Evolutionary conservation across 2,329 filamentous ascomycete genomes (phyloP), one percentile per base, ranked within the genome.

Genomic region (Penicillium carneum): DNA sequence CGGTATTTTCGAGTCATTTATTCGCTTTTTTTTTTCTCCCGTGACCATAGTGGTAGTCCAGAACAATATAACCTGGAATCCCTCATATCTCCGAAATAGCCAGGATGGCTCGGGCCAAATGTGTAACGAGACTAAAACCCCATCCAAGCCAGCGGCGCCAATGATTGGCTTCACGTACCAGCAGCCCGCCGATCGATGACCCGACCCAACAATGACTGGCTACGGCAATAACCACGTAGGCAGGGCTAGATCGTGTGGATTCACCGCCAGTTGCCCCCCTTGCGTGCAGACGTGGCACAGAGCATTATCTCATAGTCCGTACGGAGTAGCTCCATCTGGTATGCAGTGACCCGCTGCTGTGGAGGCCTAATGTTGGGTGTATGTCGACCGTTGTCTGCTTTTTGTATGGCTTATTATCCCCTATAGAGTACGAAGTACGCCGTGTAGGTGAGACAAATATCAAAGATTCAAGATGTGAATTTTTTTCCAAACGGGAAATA

Each of bases 171-270:
- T 48, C 10, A 6, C 5, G 52, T 61, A 57, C 62, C 65, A 66
- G 65, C 49, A 57, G 68, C 59, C 65, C 65, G 65, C 67, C 68
- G 68, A 70, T 70, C 65, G 67, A 65, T 66, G 67, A 67, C 69
- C 68, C 65, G 63, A 65, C 67, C 48, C 63, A 63, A 62, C 54
- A 65, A 68, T 66, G 68, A 70, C 65, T 70, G 68, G 68, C 63
- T 59, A 59, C 47, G 61, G 62, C 33, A 55, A 34, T 34, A 59
- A 69, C 68, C 68, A 70, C 68, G 68, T 70, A 70, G 43, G 61
- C 61, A 57, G 63, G 66, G 54, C 64, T 65, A 68, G 64, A 64
- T 69, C 62, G 66, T 65, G 59, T 65, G 63, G 66, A 68, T 67
- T 70, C 68, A 70, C 68, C 67, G 68, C 68, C 65, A 70, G 63